Base-by-base conservation (phyloP, 148 eudicot genomes). In the Rhododendron henanense region DNA sequence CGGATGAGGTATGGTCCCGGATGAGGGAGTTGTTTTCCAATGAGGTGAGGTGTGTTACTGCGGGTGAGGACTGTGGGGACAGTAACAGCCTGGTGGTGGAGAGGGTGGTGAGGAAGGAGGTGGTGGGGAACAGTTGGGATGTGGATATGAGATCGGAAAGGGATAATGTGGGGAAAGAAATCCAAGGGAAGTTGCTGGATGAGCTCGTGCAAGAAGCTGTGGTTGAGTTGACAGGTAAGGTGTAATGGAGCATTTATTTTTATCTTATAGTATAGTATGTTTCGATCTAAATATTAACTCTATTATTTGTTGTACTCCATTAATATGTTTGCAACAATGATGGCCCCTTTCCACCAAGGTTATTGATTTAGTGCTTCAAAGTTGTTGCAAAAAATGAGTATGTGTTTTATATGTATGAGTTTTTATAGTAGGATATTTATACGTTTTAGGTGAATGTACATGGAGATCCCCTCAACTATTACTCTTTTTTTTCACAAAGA, bases 121-220 rank as follows among this genome's bases (percentile, higher is more conserved):
- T 95, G 74, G 92, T 87, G 18, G 98, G 98, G 33, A 93, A 85
- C 78, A 94, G 93, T 37, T 95, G 98, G 99, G 76, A n/a, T 39
- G 92, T 89, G 28, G 86, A 87, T 69, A 85, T 92, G 88, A 91
- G 87, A 82, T 15, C 86, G 73, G 95, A 95, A 89, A 87, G 88
- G 59, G 95, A 92, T 85, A 59, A 71, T 83, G 50, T 94, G 74
- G 92, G 93, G 16, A 90, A 86, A 86, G 98, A 94, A 88, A 94
- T 97, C 28, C 98, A 91, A 86, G 90, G 90, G 82, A 91, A 87
- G 90, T 85, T 97, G 90, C 88, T 97, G 84, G 93, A 93, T 65
- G 98, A 94, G 87, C 91, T 97, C 67, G 93, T 97, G 82, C 93
- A 93, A 77, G 98, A 95, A 78, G 87, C 91, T 86, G 91, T 95